A percentile compares a stretch with the other conserved stretches of the same genome.
These are phyloP conservation scores for Exophiala mesophila DNA, from an alignment of 2,329 filamentous ascomycete genomes.

Conservation along the genomic window DNA sequence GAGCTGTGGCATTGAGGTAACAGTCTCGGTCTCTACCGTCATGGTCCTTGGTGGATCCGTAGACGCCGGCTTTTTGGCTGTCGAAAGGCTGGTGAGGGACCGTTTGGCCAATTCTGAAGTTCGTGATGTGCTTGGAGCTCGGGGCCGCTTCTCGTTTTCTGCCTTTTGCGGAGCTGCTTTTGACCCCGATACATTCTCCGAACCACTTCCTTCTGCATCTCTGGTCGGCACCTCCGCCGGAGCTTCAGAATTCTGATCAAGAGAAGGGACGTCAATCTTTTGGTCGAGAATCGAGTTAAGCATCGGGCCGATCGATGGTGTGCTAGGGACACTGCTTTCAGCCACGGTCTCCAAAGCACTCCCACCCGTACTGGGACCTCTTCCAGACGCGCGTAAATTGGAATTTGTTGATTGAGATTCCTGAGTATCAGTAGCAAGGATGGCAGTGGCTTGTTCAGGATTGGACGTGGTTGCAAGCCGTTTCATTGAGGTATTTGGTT, in stretches of 20 bases:
- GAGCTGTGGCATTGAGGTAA: constrained; percentile 82
- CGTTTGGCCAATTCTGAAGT: constrained; percentile 57
- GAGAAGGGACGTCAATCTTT: constrained; percentile 31
- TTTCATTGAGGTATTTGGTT: constrained; percentile 51
- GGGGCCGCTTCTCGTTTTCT: constrained; percentile 34
- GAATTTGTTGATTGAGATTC: constrained; percentile 37
- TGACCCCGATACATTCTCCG: constrained; percentile 33
- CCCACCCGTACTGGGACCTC: constrained; percentile 55
- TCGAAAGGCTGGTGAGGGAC: constrained; percentile 62
- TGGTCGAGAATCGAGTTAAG: constrained; percentile 33
- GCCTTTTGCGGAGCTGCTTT: constrained; percentile 40
- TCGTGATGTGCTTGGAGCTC: constrained; percentile 34
- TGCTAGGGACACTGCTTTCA: constrained; percentile 74
- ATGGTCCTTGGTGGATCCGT: constrained; percentile 82
- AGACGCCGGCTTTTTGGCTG: constrained; percentile 60
- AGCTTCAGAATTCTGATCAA: constrained; percentile 40
- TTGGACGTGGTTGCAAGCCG: constrained; percentile 27
- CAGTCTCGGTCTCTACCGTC: constrained; percentile 97
- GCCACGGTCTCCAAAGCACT: constrained; percentile 82
- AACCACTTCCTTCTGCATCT: constrained; percentile 34
- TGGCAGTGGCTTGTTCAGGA: constrained; percentile 17
- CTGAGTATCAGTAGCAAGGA: constrained; percentile 19
- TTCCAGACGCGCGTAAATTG: constrained; percentile 53
- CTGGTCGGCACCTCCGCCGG: constrained; percentile 42
- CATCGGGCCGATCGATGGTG: constrained; percentile 50